Percentiles rank a stretch among this genome's conserved stretches.
phyloP scores from a whole-genome alignment of 495 filamentous ascomycete species.

The Symbiotaphrina buchneri region DNA sequence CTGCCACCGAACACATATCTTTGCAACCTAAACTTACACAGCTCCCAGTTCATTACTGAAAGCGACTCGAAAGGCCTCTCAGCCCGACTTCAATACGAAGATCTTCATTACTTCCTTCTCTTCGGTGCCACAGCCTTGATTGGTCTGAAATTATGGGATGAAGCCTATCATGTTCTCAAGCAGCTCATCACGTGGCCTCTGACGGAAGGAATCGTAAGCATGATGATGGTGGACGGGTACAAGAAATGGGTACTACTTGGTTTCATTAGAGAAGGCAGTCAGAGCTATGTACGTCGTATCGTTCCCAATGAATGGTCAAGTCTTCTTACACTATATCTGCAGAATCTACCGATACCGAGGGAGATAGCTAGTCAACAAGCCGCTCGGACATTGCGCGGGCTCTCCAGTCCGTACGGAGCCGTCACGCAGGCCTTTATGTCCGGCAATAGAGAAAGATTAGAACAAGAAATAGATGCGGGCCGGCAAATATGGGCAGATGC shows the following conservation, averaged over 20 bases:
- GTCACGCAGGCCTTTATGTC: constrained; percentile 46
- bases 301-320: constrained; percentile 6
- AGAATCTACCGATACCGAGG: constrained; percentile 20
- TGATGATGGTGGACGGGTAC: constrained; percentile 72
- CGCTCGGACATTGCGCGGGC: constrained; percentile 28
- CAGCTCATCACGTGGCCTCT: constrained; percentile 43
- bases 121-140: constrained; percentile 62
- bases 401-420: constrained; percentile 47
- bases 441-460: constrained; percentile 28
- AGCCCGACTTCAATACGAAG: constrained; percentile 24
- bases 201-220: constrained; percentile 32
- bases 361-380: constrained; percentile 21
- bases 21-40: constrained; percentile 23
- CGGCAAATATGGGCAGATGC: constrained; percentile 33
- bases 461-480: constrained; percentile 32
- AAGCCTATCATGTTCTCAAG: constrained; percentile 48
- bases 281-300: not conserved
- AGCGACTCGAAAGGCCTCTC: constrained; percentile 43
- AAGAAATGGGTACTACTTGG: constrained; percentile 81
- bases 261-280: constrained; percentile 21
- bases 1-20: constrained; percentile 10
- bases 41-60: constrained; percentile 23
- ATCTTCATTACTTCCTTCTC: constrained; percentile 59
- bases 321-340: constrained; percentile 1
- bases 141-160: constrained; percentile 42